Evolutionary conservation across 202 grass and related monocot species (phyloP).

Genomic region (Dendrocalamus latiflorus): DNA sequence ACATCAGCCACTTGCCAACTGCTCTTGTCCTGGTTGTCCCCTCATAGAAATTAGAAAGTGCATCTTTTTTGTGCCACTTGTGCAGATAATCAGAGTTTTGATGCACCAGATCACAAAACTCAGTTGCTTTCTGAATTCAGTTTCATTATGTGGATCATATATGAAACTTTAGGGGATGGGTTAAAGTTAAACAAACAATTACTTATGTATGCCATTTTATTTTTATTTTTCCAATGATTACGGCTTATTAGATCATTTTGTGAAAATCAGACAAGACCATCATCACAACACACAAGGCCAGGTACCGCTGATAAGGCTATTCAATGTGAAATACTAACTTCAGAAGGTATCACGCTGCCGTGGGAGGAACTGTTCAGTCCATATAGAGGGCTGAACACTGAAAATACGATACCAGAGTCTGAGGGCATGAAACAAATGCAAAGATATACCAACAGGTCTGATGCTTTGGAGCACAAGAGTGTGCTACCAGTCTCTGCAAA

Average conservation of each 20-base stretch:
- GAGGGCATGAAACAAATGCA: slow-evolving; percentile 14
- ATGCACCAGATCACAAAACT: background rate
- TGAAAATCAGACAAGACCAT: slow-evolving; percentile 26
- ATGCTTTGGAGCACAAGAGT: slow-evolving; percentile 5
- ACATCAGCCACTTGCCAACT: too few relatives aligned
- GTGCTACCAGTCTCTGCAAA: background rate
- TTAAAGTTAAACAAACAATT: background rate
- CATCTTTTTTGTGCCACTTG: too few relatives aligned
- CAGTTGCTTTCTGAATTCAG: background rate
- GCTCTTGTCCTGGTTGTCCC: too few relatives aligned
- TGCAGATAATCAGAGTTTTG: too few relatives aligned
- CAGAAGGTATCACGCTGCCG: slow-evolving; percentile 29
- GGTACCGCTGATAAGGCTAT: slow-evolving; percentile 45
- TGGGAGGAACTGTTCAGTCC: slow-evolving; percentile 18
- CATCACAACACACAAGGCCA: slow-evolving; percentile 29
- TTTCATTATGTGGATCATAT: slow-evolving; percentile 12
- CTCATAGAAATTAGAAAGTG: too few relatives aligned
- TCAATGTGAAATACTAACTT: slow-evolving; percentile 47
- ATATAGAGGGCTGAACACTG: background rate
- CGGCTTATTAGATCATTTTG: slow-evolving; percentile 21
- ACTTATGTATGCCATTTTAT: too few relatives aligned
- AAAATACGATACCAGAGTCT: slow-evolving; percentile 5
- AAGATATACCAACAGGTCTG: slow-evolving; percentile 3
- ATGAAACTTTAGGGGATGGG: background rate
- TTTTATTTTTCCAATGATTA: background rate